Base-by-base conservation (phyloP, 164 flowering plant genomes). In the Kalanchoe fedtschenkoi region DNA sequence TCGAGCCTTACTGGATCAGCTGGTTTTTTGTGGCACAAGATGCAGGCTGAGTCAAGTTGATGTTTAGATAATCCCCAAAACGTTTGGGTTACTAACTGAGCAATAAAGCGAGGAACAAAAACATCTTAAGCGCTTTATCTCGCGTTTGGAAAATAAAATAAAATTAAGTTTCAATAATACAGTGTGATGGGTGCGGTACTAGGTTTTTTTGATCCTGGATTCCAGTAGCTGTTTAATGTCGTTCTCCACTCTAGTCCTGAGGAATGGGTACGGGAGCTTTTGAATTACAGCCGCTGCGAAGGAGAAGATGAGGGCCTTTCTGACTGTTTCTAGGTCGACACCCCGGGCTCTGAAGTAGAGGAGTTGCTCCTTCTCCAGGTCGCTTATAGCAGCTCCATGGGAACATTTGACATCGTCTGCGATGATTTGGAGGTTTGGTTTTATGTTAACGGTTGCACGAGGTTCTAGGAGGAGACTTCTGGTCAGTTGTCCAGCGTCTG, bases 361-460 rank as follows among this genome's bases (percentile, higher is more conserved):
- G 59, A 90, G 91, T 51, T 85, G 96, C 66, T 82, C 71, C 16
- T 87, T 87, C 77, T 90, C 99, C 6, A 93, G 74, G 68, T 88
- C 91, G 60, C 99, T 83, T 39, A 90, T 87, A 44, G 97, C 87
- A 74, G 97, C 97, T 73, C 99, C 97, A 68, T 93, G 97, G 17
- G 92, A 85, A 72, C 99, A 93, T 73, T 83, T 87, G 9, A 90
- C 99, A 60, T 90, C 91, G 67, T 93, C 96, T 8, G 97, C 97
- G 32, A 85, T 75, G 10, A 90, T 90, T 71, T 90, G 95, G 64
- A 93, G 96, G 70, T 88, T 90, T 1, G 99, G 96, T 65, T 88
- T 88, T 43, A 88, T 73, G 68, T 88, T 88, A 11, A 88, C 96
- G 10, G 96, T 84, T 44, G 96, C 96, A 11, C 84, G 82, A 6